Conservation (phyloP, 805 yeast species). For the Zygoascus tannicola region DNA sequence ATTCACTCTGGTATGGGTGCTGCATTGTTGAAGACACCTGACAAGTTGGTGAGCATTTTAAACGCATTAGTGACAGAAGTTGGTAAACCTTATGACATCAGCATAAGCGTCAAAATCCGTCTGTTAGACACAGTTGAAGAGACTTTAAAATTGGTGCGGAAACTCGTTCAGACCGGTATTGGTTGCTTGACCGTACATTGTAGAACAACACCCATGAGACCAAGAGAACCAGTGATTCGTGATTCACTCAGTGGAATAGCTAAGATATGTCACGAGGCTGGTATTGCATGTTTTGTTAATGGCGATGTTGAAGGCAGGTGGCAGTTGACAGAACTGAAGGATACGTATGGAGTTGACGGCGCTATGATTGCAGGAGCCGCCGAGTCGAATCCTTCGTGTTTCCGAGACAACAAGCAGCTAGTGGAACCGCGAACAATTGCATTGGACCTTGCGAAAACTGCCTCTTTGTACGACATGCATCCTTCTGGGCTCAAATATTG, state of each 20-base stretch:
- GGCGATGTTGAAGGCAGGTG: conserved; percentile 55
- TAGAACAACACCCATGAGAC: conserved; percentile 78
- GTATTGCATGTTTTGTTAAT: conserved; percentile 69
- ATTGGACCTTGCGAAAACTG: conserved; percentile 46
- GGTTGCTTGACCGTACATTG: conserved; percentile 84
- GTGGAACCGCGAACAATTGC: conserved; percentile 47
- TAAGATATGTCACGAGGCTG: conserved; percentile 47
- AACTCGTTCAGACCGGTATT: conserved; percentile 69
- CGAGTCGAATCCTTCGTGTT: conserved; percentile 77
- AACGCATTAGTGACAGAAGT: conserved; percentile 62
- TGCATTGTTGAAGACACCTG: conserved; percentile 77
- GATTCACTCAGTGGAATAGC: conserved; percentile 56
- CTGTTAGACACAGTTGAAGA: conserved; percentile 54
- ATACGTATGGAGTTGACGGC: conserved; percentile 52
- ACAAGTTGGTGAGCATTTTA: conserved; percentile 60
- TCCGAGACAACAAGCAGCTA: conserved; percentile 31
- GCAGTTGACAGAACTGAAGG: conserved; percentile 47
- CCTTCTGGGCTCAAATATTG: conserved; percentile 74
- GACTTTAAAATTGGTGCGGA: conserved; percentile 49
- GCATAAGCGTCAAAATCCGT: conserved; percentile 87
- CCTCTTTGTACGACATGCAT: conserved; percentile 50
- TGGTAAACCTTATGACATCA: conserved; percentile 66
- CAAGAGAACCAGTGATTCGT: conserved; percentile 68
- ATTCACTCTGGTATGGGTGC: conserved; percentile 98
- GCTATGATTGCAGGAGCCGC: conserved; percentile 93